Percentiles rank a stretch among this genome's conserved stretches.
These are phyloP conservation scores for Ophiosphaerella herpotricha DNA, from an alignment of 2,329 filamentous ascomycete species.

Conservation along the genomic window DNA sequence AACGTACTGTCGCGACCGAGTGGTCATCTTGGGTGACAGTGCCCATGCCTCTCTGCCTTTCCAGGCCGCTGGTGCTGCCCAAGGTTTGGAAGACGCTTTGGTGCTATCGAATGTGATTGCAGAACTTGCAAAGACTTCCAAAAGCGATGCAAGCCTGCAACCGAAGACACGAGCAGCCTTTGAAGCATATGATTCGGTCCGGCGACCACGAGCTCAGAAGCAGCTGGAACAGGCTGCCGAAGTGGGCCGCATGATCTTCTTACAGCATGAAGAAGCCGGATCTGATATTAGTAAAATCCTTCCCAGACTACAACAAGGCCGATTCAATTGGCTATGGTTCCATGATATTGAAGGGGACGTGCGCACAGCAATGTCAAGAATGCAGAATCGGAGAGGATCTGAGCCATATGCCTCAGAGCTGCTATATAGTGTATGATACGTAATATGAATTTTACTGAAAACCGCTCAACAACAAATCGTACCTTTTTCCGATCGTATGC, in stretches of 20 bases:
- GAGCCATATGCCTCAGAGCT: no score
- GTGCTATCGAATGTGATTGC: constrained; percentile 23
- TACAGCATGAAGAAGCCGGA: constrained; percentile 12
- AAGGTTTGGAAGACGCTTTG: constrained; percentile 31
- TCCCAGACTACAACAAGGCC: not conserved
- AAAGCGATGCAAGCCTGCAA: not conserved
- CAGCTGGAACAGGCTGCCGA: constrained; percentile 5
- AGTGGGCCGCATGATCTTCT: constrained; percentile 6
- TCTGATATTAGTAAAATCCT: constrained; percentile 11
- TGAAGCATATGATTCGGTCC: constrained; percentile 22
- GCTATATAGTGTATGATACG: no score
- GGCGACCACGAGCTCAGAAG: constrained; percentile 23
- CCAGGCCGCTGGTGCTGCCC: constrained; percentile 30
- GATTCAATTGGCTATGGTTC: constrained; percentile 27
- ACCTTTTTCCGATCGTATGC: no score
- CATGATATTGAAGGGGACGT: constrained; percentile 22
- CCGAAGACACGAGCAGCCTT: constrained; percentile 11
- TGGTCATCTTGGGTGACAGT: constrained; percentile 29
- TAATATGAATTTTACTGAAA: no score
- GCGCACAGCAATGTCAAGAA: not conserved
- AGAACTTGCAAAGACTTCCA: not conserved
- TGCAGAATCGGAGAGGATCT: not conserved
- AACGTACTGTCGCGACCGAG: constrained; percentile 20
- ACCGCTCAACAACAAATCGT: no score
- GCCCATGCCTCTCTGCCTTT: constrained; percentile 28